A percentile compares a stretch with the other conserved stretches of the same genome.
Evolutionary conservation across 2,329 filamentous ascomycete species (phyloP).

Genomic region (Pezicula neosporulosa): DNA sequence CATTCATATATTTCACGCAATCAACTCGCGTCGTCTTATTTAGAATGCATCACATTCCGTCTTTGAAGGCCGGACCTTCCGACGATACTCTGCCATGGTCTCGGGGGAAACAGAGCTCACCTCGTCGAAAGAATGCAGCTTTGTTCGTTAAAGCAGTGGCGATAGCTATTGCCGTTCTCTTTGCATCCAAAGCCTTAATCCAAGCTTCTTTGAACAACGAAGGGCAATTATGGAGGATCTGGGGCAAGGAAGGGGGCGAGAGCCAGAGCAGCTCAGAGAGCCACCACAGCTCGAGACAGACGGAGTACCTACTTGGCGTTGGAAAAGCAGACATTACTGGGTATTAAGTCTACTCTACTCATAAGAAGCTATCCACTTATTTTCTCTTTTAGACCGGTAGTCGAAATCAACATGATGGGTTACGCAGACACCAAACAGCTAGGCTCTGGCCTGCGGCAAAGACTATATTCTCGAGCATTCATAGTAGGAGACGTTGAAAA

Average conservation of each 20-base stretch:
- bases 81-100: slow-evolving; percentile 4
- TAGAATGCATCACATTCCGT: slow-evolving; percentile 7
- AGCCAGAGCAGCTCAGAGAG: not conserved
- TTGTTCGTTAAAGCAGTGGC: not conserved
- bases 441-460: slow-evolving; percentile 80
- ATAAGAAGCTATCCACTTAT: slow-evolving; percentile 11
- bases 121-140: not conserved
- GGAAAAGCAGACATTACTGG: slow-evolving; percentile 73
- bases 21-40: too few relatives aligned
- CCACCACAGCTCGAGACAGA: slow-evolving; percentile 12
- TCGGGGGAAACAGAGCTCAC: slow-evolving; percentile 2
- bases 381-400: slow-evolving; percentile 59
- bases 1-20: too few relatives aligned
- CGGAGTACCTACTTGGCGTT: slow-evolving; percentile 59
- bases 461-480: slow-evolving; percentile 85
- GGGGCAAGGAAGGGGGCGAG: slow-evolving; percentile 1
- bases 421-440: slow-evolving; percentile 84
- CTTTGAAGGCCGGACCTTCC: slow-evolving; percentile 21
- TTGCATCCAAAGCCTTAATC: slow-evolving; percentile 5
- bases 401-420: slow-evolving; percentile 87
- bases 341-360: slow-evolving; percentile 28
- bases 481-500: slow-evolving; percentile 70
- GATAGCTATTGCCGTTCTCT: slow-evolving; percentile 3
- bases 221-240: slow-evolving; percentile 1
- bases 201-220: not conserved